Base-by-base conservation (phyloP, 2,329 filamentous ascomycete species). In the Elsinoe necatrix region DNA sequence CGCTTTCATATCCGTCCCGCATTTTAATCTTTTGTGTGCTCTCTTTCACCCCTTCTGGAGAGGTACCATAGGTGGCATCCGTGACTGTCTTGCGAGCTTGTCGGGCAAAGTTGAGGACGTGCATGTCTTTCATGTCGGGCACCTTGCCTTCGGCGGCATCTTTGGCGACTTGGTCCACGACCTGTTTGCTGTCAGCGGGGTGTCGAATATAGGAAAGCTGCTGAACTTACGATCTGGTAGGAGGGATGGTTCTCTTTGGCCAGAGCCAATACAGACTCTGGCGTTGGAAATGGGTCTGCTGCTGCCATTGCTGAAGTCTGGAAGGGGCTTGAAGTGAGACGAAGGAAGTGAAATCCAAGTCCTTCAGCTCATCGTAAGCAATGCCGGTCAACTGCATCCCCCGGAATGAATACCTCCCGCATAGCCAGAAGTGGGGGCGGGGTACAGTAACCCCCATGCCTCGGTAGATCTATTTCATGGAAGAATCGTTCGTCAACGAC, bases 11-110 rank as follows among this genome's bases (percentile, higher is more conserved):
- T 2, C 67, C 69, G 45, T 71, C 69, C 6, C 69, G 63, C 62
- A 70, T 65, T 3, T 60, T 57, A 21, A 73, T 69, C 54, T 65
- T 62, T 52, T 64, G 65, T 42, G 70, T 66, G 57, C 82, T 69
- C 3, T 64, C 67, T 20, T 59, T 54, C 23, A 65, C 25, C 14
- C 54, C 57, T 1, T 58, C 23, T 37, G 54, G 54, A 21, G 54
- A 47, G 11, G 39, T 31, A 6, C 54, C 54, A 25, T 56, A 56
- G 3, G 54, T 47, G 1, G 39, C 27, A 18, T 56, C 54, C 4
- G 20, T 37, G 12, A 5, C 29, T 1, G 54, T 39, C 23, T 47
- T 56, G 29, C 54, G 54, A 2, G 18, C 31, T 11, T 52, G 48
- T 2, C 48, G 48, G 9, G 39, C 34, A 12, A 35, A 35, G 31